Evolutionary conservation across 2,329 filamentous ascomycete species (phyloP).

Genomic region (Drechslerella stenobrocha): DNA sequence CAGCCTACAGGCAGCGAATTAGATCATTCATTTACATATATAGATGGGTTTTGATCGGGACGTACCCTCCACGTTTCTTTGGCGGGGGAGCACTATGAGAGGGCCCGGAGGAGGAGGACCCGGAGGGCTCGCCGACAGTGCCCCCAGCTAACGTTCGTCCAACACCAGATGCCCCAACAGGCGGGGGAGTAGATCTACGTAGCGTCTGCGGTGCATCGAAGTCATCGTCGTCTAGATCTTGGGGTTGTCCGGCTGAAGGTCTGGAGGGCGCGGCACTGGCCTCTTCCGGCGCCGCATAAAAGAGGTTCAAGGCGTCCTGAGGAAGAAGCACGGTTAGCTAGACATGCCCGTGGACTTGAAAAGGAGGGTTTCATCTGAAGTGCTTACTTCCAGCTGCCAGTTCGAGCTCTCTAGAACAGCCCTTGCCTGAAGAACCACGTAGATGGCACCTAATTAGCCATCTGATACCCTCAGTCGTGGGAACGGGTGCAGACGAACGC

Average conservation of each 20-base stretch:
- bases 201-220: constrained; percentile 39
- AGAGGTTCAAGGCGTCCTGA: constrained; percentile 43
- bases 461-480: neutral
- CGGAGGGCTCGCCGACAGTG: constrained; percentile 15
- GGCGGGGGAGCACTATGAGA: constrained; percentile 11
- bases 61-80: constrained; percentile 41
- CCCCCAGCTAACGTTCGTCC: constrained; percentile 28
- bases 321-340: neutral
- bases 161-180: constrained; percentile 7
- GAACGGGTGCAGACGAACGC: constrained; percentile 34
- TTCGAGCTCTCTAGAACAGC: constrained; percentile 67
- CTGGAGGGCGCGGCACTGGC: constrained; percentile 16
- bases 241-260: constrained; percentile 10
- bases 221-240: constrained; percentile 20
- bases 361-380: constrained; percentile 60
- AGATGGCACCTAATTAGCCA: neutral
- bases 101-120: neutral
- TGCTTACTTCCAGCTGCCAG: constrained; percentile 68
- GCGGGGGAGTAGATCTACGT: constrained; percentile 38
- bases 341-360: too few relatives aligned
- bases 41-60: neutral
- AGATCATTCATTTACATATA: neutral
- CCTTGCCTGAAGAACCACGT: constrained; percentile 61
- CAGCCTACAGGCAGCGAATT: constrained; percentile 14
- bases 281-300: constrained; percentile 37